phyloP scores from a whole-genome alignment of 1,284 basidiomycete species.

The Moesziomyces sp. region DNA sequence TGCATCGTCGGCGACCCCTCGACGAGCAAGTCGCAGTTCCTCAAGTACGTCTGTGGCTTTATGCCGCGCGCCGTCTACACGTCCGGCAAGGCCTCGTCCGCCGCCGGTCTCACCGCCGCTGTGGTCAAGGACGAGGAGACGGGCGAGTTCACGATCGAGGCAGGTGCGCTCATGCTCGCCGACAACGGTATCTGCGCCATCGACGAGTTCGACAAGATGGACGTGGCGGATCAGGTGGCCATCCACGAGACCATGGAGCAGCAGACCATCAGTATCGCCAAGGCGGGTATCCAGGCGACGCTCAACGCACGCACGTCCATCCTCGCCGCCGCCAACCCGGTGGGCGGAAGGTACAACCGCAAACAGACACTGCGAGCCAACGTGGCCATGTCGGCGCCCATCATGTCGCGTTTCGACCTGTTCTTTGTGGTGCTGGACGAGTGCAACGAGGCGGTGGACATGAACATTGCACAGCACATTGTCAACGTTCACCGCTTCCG shows the following conservation, averaged over 20 bases:
- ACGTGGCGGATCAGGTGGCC: slow-evolving; percentile 95
- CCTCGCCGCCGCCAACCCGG: slow-evolving; percentile 95
- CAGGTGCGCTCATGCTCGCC: slow-evolving; percentile 92
- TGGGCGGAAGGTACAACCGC: slow-evolving; percentile 94
- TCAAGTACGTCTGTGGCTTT: slow-evolving; percentile 99
- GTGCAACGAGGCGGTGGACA: slow-evolving; percentile 90
- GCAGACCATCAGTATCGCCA: slow-evolving; percentile 98
- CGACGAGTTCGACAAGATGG: slow-evolving; percentile 99
- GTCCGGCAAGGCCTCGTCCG: slow-evolving; percentile 97
- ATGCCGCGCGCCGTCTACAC: slow-evolving; percentile 98
- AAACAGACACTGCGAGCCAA: slow-evolving; percentile 94
- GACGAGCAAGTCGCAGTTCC: slow-evolving; percentile 96
- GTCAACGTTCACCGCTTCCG: slow-evolving; percentile 97
- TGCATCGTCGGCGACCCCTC: slow-evolving; percentile 98
- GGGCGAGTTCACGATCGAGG: slow-evolving; percentile 99
- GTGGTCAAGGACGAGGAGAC: slow-evolving; percentile 99
- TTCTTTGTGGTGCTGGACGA: slow-evolving; percentile 99
- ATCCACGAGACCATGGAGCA: slow-evolving; percentile 99
- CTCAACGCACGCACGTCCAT: slow-evolving; percentile 98
- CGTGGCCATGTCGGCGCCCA: slow-evolving; percentile 96
- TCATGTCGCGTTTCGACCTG: slow-evolving; percentile 98
- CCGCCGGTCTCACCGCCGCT: slow-evolving; percentile 97
- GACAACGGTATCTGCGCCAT: slow-evolving; percentile 99
- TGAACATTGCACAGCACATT: slow-evolving; percentile 95
- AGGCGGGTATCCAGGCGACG: slow-evolving; percentile 98